These are phyloP conservation scores for Xylariales sp. DNA, from an alignment of 2,329 filamentous ascomycete species.

Conservation along the genomic window DNA sequence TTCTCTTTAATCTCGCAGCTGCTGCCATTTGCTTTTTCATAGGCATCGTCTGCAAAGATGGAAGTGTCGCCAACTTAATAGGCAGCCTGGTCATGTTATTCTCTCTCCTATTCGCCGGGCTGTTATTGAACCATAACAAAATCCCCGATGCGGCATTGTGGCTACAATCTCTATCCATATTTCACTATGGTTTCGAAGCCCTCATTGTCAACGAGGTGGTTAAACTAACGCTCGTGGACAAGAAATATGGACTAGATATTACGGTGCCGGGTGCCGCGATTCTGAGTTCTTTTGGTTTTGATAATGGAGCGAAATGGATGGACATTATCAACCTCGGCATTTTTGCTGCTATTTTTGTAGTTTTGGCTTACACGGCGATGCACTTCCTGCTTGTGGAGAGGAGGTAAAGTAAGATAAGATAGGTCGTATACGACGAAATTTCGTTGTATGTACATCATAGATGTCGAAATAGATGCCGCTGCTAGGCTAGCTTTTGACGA, in stretches of 20 bases:
- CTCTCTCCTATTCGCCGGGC: slow-evolving; percentile 91
- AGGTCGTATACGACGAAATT: background rate
- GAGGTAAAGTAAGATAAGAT: slow-evolving; percentile 61
- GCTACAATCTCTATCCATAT: slow-evolving; percentile 94
- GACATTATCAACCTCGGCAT: slow-evolving; percentile 85
- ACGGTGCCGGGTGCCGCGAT: slow-evolving; percentile 95
- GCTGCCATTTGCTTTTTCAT: slow-evolving; percentile 95
- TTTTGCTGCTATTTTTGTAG: slow-evolving; percentile 84
- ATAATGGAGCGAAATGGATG: slow-evolving; percentile 85
- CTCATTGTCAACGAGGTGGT: slow-evolving; percentile 97
- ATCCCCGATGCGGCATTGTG: slow-evolving; percentile 88
- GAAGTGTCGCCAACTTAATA: slow-evolving; percentile 90
- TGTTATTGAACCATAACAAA: slow-evolving; percentile 93
- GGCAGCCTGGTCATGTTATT: slow-evolving; percentile 98
- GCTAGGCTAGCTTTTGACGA: slow-evolving; percentile 3
- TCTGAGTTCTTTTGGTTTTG: slow-evolving; percentile 92
- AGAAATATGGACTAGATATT: slow-evolving; percentile 96
- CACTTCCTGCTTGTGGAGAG: slow-evolving; percentile 93
- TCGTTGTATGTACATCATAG: slow-evolving; percentile 18
- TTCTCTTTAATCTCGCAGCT: slow-evolving; percentile 95
- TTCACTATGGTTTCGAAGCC: slow-evolving; percentile 97
- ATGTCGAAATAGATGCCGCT: background rate
- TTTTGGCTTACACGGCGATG: slow-evolving; percentile 92
- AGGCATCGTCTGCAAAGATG: slow-evolving; percentile 92
- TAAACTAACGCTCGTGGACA: slow-evolving; percentile 87